Evolutionary conservation across 2,329 filamentous ascomycete genomes (phyloP), one percentile per base, ranked within the genome.

Genomic region (Aspergillus proliferans): DNA sequence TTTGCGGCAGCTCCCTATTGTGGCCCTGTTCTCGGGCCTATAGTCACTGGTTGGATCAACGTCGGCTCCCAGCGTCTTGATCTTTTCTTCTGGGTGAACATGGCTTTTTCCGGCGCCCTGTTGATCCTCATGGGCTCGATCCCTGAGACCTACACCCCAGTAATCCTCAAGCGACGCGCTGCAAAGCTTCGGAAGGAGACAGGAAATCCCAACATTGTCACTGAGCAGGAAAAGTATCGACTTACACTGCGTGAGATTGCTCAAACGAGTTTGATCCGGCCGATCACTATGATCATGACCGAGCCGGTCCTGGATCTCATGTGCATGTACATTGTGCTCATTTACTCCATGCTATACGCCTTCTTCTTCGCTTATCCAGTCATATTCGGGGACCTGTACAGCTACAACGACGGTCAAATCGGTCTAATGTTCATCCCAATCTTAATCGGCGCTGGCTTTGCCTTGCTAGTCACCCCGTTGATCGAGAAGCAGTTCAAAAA

Each of bases 1-100:
- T 92, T 91, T 64, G 84, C 80, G 2, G 86, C 87, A 1, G 87
- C 87, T 0, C 87, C 87, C 0, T 91, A 91, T 62, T 80, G 88
- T 33, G 87, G 87, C 1, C 87, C 87, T 45, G 86, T 85, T 1
- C 80, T 86, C 52, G 84, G 85, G 48, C 85, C 85, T 4, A 77
- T 93, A 0, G 77, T 87, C 4, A 87, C 87, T 50, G 88, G 87
- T 10, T 92, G 82, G 68, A 74, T 90, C 5, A 79, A 80, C 7
- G 72, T 64, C 21, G 59, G 62, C 22, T 51, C 56, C 14, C 45
- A 52, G n/a, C 57, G 64, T 14, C 58, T 67, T 2, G 60, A 65
- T 39, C 59, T 68, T 0, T 65, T 68, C 44, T 59, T 63, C 52
- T 67, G 62, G 65, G 57, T 61, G 4, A 66, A 67, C 19, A 51